Percentiles rank a stretch among this genome's conserved stretches.
Evolutionary conservation across 148 eudicot species (phyloP).

Genomic region (Pouteria glomerata): DNA sequence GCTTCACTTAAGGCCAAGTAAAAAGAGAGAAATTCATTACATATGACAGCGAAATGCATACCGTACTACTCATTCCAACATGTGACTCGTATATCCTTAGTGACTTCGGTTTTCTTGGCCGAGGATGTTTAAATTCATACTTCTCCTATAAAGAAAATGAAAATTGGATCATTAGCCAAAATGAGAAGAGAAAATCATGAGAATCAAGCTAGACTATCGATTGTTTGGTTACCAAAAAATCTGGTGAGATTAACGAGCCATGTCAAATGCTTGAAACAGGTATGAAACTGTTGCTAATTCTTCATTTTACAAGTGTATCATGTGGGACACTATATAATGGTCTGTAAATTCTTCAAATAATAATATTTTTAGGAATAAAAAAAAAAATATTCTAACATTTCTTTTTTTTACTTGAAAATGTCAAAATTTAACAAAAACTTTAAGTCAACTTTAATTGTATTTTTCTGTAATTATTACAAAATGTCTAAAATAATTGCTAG

Average conservation of each 20-base stretch:
- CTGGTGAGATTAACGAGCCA: not conserved
- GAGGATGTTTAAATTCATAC: constrained; percentile 80
- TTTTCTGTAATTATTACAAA: not conserved
- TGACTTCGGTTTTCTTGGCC: constrained; percentile 83
- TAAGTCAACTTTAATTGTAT: too few species aligned
- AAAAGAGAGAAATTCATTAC: not conserved
- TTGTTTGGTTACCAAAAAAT: not conserved
- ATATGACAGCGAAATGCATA: constrained; percentile 35
- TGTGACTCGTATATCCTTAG: constrained; percentile 91
- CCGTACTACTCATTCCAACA: constrained; percentile 98
- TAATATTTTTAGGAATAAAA: too few species aligned
- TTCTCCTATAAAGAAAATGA: constrained; percentile 54
- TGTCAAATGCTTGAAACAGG: not conserved
- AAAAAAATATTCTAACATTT: too few species aligned
- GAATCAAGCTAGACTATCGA: not conserved
- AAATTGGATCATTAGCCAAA: constrained; percentile 10
- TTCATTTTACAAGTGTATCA: not conserved
- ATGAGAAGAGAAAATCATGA: not conserved
- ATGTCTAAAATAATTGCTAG: not conserved
- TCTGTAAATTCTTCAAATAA: not conserved
- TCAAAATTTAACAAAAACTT: not conserved
- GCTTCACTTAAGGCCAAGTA: not conserved
- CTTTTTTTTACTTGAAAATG: not conserved
- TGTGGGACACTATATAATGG: not conserved
- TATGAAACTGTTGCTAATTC: not conserved